A percentile compares a stretch with the other conserved stretches of the same genome.
Evolutionary conservation across 176 grass and related monocot genomes (phyloP).

Genomic region (Avena insularis): DNA sequence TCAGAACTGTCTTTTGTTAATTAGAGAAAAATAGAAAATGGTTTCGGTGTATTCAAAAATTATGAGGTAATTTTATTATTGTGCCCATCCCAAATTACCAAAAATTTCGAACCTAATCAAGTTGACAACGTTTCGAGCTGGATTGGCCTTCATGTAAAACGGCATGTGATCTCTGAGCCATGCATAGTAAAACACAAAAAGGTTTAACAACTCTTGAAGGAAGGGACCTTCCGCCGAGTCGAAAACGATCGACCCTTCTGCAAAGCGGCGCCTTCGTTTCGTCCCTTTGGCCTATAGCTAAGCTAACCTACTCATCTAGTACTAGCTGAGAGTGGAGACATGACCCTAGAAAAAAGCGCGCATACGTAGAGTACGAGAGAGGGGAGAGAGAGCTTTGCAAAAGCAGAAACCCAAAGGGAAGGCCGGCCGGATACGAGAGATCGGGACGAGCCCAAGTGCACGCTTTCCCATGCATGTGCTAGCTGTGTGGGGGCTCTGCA

Average conservation of each 20-base stretch:
- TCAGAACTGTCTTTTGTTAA: not conserved
- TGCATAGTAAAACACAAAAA: slow-evolving; percentile 25
- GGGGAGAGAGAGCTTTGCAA: slow-evolving; percentile 19
- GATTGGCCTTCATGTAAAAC: not conserved
- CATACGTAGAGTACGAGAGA: not conserved
- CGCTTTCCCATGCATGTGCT: slow-evolving; percentile 45
- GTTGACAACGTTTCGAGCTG: not conserved
- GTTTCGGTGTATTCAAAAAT: not conserved
- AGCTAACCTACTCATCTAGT: too few relatives aligned
- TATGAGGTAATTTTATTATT: not conserved
- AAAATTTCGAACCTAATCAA: not conserved
- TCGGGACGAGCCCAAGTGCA: slow-evolving; percentile 27
- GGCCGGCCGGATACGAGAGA: slow-evolving; percentile 21
- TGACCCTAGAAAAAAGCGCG: slow-evolving; percentile 5
- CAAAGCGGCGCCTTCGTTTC: slow-evolving; percentile 40
- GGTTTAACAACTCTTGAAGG: not conserved
- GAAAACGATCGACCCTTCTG: slow-evolving; percentile 42
- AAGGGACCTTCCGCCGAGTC: not conserved
- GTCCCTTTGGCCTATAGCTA: not conserved
- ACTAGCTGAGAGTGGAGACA: slow-evolving; percentile 2
- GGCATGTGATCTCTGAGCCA: slow-evolving; percentile 18
- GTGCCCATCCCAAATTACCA: too few relatives aligned
- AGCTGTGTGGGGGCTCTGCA: slow-evolving; percentile 34
- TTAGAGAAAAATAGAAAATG: too few relatives aligned
- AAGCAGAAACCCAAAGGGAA: slow-evolving; percentile 12